A percentile compares a stretch with the other conserved stretches of the same genome.
These are phyloP conservation scores for Acanthamoeba sp. DNA, from an alignment of 208 protist genomes.

Conservation along the genomic window DNA sequence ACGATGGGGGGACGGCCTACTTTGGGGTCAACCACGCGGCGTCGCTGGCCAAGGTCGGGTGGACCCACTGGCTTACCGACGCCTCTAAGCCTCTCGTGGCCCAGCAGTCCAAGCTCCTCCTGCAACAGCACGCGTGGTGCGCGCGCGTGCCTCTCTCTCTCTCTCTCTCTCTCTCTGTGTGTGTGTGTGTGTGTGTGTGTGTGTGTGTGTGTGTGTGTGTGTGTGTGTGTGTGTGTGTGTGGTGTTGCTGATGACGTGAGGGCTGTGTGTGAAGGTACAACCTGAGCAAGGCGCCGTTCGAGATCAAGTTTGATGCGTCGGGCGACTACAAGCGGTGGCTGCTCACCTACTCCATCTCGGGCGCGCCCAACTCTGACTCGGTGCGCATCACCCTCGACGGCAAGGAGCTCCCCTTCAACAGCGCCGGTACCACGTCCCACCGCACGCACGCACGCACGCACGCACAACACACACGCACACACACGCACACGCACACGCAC, in stretches of 20 bases:
- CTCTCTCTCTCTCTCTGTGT: not conserved
- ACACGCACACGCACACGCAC: not conserved
- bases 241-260: not conserved
- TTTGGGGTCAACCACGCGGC: slow-evolving; percentile 19
- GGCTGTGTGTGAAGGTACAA: not conserved
- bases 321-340: slow-evolving; percentile 60
- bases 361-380: not conserved
- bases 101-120: slow-evolving; percentile 12
- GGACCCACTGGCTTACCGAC: slow-evolving; percentile 69
- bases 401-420: slow-evolving; percentile 15
- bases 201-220: not conserved
- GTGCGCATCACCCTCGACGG: slow-evolving; percentile 67
- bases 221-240: not conserved
- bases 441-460: not conserved
- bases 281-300: not conserved
- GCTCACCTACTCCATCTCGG: slow-evolving; percentile 60
- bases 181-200: not conserved
- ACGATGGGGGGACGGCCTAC: slow-evolving; percentile 37
- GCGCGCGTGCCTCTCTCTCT: not conserved
- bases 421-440: not conserved
- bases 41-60: not conserved
- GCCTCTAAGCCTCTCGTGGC: not conserved
- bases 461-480: not conserved
- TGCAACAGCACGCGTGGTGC: slow-evolving; percentile 71
- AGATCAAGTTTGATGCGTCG: slow-evolving; percentile 14